Base-by-base conservation (phyloP, 192 early-diverging fungal genomes). In the Haplosporangium gracile region DNA sequence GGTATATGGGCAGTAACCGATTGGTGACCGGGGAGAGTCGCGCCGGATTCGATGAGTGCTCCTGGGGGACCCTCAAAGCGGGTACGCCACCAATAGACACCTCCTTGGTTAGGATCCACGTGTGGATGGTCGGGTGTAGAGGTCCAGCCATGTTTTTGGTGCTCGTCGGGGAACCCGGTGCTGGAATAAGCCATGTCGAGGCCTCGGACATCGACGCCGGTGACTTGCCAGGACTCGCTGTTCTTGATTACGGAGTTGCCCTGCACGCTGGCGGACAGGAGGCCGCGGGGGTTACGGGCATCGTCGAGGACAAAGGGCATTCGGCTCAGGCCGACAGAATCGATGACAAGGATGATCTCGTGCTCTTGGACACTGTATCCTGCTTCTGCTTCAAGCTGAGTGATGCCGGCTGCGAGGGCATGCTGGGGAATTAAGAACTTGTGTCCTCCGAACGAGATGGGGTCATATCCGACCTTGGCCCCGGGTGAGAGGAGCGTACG, bases 131-230 rank as follows among this genome's bases (percentile, higher is more conserved):
- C 26, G 0, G 34, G 22, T 10, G 36, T 26, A 0, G 39, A 24
- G 53, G 24, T 47, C 93, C 92, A 94, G 4, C 88, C 90, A 1
- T 72, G 73, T 26, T 83, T 65, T 11, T 65, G 63, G n/a, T 78
- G 43, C 73, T 96, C 94, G 80, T 95, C 95, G 0, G 96, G 96
- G 78, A 97, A 91, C 0, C 97, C 97, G 16, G 92, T 92, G 1
- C 92, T 89, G n/a, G 85, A 91, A 88, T 91, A 96, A 2, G 92
- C 84, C 68, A 93, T 88, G 20, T 87, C 60, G 34, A 95, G 65
- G n/a, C 82, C 81, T 43, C 91, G 81, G 20, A 95, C 93, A 90
- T 96, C 95, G 3, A 97, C 93, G 53, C 97, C 96, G 38, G 93
- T 89, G 34, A 96, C 92, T 71, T 92, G 81, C 94, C 96, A 95